Base-by-base conservation (phyloP, 2,329 filamentous ascomycete genomes). In the Penicillium sp. region DNA sequence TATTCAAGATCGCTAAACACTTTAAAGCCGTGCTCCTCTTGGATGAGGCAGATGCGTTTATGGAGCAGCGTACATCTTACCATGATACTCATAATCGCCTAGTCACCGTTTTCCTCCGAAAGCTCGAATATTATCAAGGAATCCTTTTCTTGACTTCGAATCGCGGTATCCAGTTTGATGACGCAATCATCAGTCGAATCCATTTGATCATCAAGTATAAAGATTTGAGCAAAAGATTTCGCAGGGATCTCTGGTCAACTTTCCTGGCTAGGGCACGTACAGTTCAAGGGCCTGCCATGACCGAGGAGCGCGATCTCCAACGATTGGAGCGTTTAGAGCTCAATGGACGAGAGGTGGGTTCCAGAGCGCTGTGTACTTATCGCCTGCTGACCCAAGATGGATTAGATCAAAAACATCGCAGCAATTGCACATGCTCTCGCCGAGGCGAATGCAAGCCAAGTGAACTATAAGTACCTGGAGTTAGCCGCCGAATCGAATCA, bases 81-180 rank as follows among this genome's bases (percentile, higher is more conserved):
- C 57, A 76, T 9, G 68, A 73, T 56, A 48, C 24, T n/a, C 55
- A 68, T 14, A 67, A 74, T 64, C 61, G 56, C 10, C 59, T 71
- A 2, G 65, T 68, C n/a, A 66, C 60, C 21, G 66, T 76, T 22
- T 77, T 77, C 52, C 66, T 77, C n/a, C 69, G 74, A 16, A 67
- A 68, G 19, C 67, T 77, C 0, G 74, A 77, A 46, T 76, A 76
- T 60, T 76, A 73, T 55, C 37, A 67, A 31, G 76, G 76, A 24
- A 68, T 77, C 16, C 65, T 78, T 19, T 72, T 77, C 56, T 64
- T 78, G 8, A 78, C 74, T 3, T 74, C 71, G 1, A 78, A 77
- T 52, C 68, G 71, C 10, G 63, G 71, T 13, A 63, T 67, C 7
- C 56, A 68, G 16, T 72, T 78, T 60, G 74, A 78, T 56, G 66